phyloP scores from a whole-genome alignment of 2,329 filamentous ascomycete species.

The Pseudohalonectria lignicola region DNA sequence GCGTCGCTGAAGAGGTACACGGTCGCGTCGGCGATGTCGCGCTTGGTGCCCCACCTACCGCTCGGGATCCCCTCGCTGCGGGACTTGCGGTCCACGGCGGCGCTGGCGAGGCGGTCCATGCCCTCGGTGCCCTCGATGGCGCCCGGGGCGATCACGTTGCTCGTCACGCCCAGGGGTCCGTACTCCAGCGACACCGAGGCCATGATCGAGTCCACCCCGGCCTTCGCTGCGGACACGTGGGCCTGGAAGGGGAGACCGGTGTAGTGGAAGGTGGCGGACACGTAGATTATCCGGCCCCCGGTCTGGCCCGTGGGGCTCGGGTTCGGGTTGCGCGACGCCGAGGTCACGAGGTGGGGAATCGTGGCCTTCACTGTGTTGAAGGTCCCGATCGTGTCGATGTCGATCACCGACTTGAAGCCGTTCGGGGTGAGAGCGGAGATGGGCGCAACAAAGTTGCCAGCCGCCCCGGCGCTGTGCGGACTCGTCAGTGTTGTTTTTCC shows the following conservation, averaged over 20 bases:
- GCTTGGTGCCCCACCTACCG: conserved; percentile 67
- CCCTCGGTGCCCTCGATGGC: conserved; percentile 80
- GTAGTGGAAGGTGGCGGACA: conserved; percentile 88
- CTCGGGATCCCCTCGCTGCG: conserved; percentile 48
- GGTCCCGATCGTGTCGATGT: conserved; percentile 88
- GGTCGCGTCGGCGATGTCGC: conserved; percentile 87
- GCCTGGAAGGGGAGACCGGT: conserved; percentile 75
- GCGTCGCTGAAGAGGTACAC: conserved; percentile 81
- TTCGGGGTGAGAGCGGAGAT: conserved; percentile 74
- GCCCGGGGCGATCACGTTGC: conserved; percentile 82
- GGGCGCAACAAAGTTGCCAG: conserved; percentile 88
- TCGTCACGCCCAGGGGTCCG: conserved; percentile 75
- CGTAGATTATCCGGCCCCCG: conserved; percentile 77
- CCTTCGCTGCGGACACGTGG: conserved; percentile 87
- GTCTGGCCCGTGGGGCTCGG: conserved; percentile 50
- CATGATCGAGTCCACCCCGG: conserved; percentile 77
- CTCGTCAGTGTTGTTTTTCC: conserved; percentile 2
- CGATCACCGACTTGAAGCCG: conserved; percentile 90
- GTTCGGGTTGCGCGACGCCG: conserved; percentile 54
- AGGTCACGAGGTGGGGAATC: conserved; percentile 67
- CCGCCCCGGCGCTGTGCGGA: conserved; percentile 65
- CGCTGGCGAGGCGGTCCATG: conserved; percentile 49
- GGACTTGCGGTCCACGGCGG: conserved; percentile 18
- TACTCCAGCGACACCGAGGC: conserved; percentile 77
- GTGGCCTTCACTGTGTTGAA: conserved; percentile 95